A percentile compares a stretch with the other conserved stretches of the same genome.
phyloP scores from a whole-genome alignment of 768 basidiomycete species.

The Gloeopeniophorella convolvens region DNA sequence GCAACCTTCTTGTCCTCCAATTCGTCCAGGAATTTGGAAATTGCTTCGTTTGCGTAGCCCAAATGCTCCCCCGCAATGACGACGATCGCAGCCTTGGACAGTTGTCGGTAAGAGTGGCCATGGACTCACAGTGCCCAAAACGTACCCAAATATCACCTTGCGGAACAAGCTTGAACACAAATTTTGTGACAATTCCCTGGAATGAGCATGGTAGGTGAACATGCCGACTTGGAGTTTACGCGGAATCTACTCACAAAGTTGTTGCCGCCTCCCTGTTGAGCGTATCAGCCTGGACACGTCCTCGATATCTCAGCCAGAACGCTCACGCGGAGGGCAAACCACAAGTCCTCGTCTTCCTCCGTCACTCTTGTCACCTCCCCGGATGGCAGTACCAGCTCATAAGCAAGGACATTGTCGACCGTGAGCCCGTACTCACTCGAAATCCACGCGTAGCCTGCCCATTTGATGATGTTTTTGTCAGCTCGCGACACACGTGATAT shows the following conservation, averaged over 20 bases:
- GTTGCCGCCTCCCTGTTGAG: background rate
- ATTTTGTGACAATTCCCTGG: constrained; percentile 6
- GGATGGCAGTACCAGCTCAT: constrained; percentile 25
- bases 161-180: background rate
- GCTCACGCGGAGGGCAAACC: background rate
- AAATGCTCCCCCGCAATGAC: background rate
- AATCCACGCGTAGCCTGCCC: constrained; percentile 27
- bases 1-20: background rate
- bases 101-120: too few relatives aligned
- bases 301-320: background rate
- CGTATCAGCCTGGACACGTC: background rate
- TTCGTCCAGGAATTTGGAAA: background rate
- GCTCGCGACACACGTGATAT: background rate
- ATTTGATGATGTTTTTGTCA: background rate
- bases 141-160: constrained; percentile 2
- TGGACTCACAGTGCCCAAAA: too few relatives aligned
- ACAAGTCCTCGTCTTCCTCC: background rate
- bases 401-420: constrained; percentile 28
- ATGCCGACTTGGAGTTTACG: background rate
- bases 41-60: background rate
- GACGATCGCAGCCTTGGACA: background rate
- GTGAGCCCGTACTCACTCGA: constrained; percentile 30
- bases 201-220: background rate
- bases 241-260: background rate
- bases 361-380: constrained; percentile 16